Evolutionary conservation across 352 stramenopile species (phyloP), one percentile per base, ranked within the genome.

Genomic region (Phytophthora sansomeana): DNA sequence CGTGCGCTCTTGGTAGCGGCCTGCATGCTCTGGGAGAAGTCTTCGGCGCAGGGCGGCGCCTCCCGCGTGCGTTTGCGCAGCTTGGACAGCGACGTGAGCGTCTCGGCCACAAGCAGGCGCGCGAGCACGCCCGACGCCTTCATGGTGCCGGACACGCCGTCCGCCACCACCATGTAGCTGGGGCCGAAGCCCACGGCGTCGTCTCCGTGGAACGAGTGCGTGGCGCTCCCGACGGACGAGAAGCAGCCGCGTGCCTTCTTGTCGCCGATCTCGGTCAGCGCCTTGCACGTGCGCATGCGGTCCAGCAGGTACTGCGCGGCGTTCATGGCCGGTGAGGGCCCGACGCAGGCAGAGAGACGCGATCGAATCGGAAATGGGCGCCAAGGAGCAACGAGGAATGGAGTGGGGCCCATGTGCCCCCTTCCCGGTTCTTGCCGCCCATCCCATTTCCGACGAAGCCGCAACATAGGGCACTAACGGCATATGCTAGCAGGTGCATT

Each of bases 101-200:
- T 93, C 64, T 96, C 89, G 14, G 85, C 65, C 47, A 96, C 85
- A 5, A 96, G 83, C 46, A 93, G 74, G 2, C 83, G 76, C 35
- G 86, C 89, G 16, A 96, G 80, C 54, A 94, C 85, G 38, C 86
- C 86, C 10, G 85, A 94, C 2, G 86, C 83, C 67, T 96, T 96
- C 67, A 89, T 87, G 10, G 89, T 96, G 35, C 89, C 87, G 3
- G 89, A 95, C 21, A 96, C 89, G 49, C 89, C 89, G 72, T 96
- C 89, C 2, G 86, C 85, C 17, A 95, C 80, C 19, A 95, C 87
- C 87, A 96, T 95, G 73, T 92, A 96, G 39, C 81, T 74, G 3
- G 86, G 85, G 0, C 89, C 89, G 60, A 90, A 96, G n/a, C 86
- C 89, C 19, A 95, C 83, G 1, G 89, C 89, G 56, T 96, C 89